Percentiles rank a stretch among this genome's conserved stretches.
Conservation (phyloP, 2,329 filamentous ascomycete species). For the Fusarium burgessii region DNA sequence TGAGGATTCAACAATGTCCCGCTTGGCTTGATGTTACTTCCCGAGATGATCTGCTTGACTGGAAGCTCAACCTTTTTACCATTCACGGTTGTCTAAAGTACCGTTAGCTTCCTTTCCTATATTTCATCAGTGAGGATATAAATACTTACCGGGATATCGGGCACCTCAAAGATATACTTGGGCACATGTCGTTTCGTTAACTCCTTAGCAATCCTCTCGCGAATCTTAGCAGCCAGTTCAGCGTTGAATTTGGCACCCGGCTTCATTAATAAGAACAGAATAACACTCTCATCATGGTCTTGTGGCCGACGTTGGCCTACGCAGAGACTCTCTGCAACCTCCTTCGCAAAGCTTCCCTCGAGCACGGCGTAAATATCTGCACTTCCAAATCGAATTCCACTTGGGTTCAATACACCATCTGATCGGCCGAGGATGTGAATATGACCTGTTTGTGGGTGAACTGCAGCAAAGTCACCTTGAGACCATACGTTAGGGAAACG, state of each 20-base stretch:
- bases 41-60: conserved; percentile 86
- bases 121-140: neutral
- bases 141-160: conserved; percentile 79
- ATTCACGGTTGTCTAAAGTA: conserved; percentile 78
- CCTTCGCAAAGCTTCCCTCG: conserved; percentile 71
- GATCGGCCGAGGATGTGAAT: conserved; percentile 76
- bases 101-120: conserved; percentile 26
- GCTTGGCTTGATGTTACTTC: conserved; percentile 78
- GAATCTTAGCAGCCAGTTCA: conserved; percentile 68
- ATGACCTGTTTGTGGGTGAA: conserved; percentile 75
- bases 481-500: conserved; percentile 79
- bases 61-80: conserved; percentile 88
- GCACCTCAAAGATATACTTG: conserved; percentile 81
- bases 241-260: conserved; percentile 67
- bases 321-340: conserved; percentile 79
- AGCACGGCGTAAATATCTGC: conserved; percentile 84
- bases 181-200: conserved; percentile 81
- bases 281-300: conserved; percentile 66
- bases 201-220: conserved; percentile 73
- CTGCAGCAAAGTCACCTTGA: conserved; percentile 82
- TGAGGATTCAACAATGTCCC: conserved; percentile 82
- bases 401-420: conserved; percentile 84
- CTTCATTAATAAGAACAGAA: conserved; percentile 68
- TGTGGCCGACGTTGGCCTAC: conserved; percentile 78
- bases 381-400: conserved; percentile 81